Conservation (phyloP, 2,329 filamentous ascomycete genomes). For the Colletotrichum graminicola region DNA sequence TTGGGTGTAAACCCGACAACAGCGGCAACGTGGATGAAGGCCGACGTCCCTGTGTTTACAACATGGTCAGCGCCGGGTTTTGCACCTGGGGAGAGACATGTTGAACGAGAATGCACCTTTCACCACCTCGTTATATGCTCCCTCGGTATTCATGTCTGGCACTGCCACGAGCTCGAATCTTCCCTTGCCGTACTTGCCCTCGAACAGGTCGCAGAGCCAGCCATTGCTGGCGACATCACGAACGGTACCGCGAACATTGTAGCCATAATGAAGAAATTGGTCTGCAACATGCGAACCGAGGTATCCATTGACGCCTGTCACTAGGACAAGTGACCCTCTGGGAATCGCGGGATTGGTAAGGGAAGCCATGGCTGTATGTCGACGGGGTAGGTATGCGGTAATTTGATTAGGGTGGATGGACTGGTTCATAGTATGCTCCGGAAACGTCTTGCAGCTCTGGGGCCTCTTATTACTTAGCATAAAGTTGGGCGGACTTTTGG, state of each 20-base stretch:
- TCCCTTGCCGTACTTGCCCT: slow-evolving; percentile 50
- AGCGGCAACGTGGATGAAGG: slow-evolving; percentile 55
- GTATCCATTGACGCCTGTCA: slow-evolving; percentile 58
- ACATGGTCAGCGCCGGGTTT: slow-evolving; percentile 41
- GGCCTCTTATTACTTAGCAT: background rate
- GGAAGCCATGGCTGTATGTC: background rate
- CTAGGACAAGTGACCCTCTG: slow-evolving; percentile 45
- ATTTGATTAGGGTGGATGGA: background rate
- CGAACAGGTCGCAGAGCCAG: slow-evolving; percentile 47
- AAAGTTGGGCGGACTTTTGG: background rate
- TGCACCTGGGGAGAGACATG: rapidly evolving
- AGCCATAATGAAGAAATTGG: slow-evolving; percentile 51
- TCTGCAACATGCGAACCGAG: slow-evolving; percentile 55
- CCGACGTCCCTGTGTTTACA: slow-evolving; percentile 42
- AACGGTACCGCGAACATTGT: slow-evolving; percentile 55
- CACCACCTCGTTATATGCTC: slow-evolving; percentile 46
- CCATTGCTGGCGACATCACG: slow-evolving; percentile 48
- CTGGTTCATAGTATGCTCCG: too few species aligned
- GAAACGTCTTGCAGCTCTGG: background rate
- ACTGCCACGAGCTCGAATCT: slow-evolving; percentile 51
- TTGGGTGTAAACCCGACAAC: slow-evolving; percentile 51
- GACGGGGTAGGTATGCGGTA: background rate
- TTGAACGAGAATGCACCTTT: slow-evolving; percentile 42
- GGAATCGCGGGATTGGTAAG: slow-evolving; percentile 11
- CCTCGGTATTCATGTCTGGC: slow-evolving; percentile 48